Conservation (phyloP, 352 stramenopile species). For the Globisporangium megalacanthum region DNA sequence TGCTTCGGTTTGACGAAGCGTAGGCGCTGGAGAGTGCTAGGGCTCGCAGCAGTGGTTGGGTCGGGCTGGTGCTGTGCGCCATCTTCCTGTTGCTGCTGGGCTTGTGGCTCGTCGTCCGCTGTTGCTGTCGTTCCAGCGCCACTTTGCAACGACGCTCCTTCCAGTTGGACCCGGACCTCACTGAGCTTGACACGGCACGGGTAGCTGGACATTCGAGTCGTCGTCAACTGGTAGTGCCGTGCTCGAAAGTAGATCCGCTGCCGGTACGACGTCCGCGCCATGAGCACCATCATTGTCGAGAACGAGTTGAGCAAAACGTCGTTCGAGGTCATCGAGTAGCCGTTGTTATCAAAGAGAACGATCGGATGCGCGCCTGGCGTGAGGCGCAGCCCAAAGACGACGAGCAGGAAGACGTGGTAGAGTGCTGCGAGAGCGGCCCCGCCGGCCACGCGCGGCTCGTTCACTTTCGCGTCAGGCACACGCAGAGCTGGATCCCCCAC, state of each 20-base stretch:
- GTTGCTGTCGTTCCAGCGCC: too few relatives aligned
- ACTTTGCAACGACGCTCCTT: too few relatives aligned
- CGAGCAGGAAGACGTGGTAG: constrained; percentile 9
- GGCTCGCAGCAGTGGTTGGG: too few relatives aligned
- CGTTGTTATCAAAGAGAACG: neutral
- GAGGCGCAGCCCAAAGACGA: constrained; percentile 2
- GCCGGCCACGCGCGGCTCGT: neutral
- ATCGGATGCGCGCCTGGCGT: neutral
- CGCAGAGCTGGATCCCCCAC: constrained; percentile 5
- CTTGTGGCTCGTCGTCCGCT: too few relatives aligned
- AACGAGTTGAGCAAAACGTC: constrained; percentile 22
- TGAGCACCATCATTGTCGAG: constrained; percentile 19
- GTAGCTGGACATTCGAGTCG: too few relatives aligned
- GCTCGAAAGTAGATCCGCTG: constrained; percentile 10
- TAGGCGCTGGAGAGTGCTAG: too few relatives aligned
- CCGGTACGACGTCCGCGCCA: constrained; percentile 21
- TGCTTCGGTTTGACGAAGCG: too few relatives aligned
- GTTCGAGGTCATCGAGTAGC: constrained; percentile 5
- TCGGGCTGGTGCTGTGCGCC: too few relatives aligned
- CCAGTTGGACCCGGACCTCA: too few relatives aligned
- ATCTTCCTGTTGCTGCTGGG: too few relatives aligned
- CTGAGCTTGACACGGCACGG: too few relatives aligned
- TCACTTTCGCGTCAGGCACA: constrained; percentile 8
- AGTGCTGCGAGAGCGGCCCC: neutral
- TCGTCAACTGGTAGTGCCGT: constrained; percentile 15